phyloP scores from a whole-genome alignment of 2,329 filamentous ascomycete species.

The Aspergillus japonicus region DNA sequence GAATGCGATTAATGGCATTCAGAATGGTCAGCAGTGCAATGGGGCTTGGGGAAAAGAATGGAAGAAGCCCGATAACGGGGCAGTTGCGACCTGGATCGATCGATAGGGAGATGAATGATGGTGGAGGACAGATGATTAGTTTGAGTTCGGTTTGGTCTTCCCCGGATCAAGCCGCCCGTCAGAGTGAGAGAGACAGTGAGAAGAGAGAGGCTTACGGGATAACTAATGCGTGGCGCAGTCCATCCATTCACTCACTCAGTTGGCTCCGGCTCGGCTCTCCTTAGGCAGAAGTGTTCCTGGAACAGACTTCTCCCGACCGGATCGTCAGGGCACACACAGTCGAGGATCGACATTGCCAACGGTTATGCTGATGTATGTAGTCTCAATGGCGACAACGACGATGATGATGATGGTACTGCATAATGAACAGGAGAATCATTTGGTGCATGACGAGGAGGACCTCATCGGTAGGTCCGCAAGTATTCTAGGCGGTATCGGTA shows the following conservation, averaged over 20 bases:
- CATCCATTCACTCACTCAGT: background rate
- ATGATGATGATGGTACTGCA: background rate
- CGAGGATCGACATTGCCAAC: background rate
- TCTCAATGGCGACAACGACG: background rate
- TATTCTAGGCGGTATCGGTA: background rate
- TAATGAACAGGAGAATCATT: no score
- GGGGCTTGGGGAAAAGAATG: background rate
- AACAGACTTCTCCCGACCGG: constrained; percentile 6
- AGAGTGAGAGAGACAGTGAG: background rate
- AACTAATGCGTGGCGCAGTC: constrained; percentile 7
- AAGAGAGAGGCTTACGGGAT: background rate
- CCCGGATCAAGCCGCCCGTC: constrained; percentile 4
- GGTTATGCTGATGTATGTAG: background rate
- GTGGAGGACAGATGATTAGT: background rate
- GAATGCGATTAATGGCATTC: background rate
- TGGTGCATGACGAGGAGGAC: no score
- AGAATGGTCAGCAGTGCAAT: background rate
- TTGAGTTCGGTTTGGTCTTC: background rate
- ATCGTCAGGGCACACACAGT: background rate
- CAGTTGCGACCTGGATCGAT: background rate
- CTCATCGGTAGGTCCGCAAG: no score
- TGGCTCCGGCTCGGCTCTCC: constrained; percentile 1
- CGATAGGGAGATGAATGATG: background rate
- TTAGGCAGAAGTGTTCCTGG: constrained; percentile 5
- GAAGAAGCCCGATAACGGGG: background rate